Evolutionary conservation across 2,329 filamentous ascomycete genomes (phyloP), one percentile per base, ranked within the genome.

Genomic region (Curvularia verruculosa): DNA sequence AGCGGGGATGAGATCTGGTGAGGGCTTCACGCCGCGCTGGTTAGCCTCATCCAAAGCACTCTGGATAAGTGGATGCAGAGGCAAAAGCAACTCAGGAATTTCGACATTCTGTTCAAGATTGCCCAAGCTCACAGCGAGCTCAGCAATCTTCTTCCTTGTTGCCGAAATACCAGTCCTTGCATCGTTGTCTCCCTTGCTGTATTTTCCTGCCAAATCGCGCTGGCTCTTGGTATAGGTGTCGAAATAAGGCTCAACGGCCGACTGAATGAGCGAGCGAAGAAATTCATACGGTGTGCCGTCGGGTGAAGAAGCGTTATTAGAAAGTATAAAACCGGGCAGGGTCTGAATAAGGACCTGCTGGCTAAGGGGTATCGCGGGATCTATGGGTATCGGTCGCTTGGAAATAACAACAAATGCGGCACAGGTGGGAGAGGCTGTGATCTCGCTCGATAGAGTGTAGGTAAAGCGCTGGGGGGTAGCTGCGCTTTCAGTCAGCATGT

Each of bases 71-170:
- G 93, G 90, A 71, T 97, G 93, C 64, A 97, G 89, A 10, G 91
- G 88, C 61, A 99, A 81, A 18, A 91, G 89, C 49, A 98, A 85
- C 68, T 96, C 92, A 19, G 95, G 95, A 51, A 99, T 98, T 77
- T 99, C 96, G 54, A 96, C 92, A 77, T 99, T 98, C 77, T 99
- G 93, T 78, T 97, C 93, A 52, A 99, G 83, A 72, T 99, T 94
- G 56, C 92, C 84, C 70, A 99, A 81, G 66, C 90, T 95, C 67
- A 96, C 83, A 76, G 96, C 93, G 66, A 99, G 80, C 76, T 99
- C 96, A 49, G 94, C 95, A 76, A 98, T 89, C 72, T 92, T 91
- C 85, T 96, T 96, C 83, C 96, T 96, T 19, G 95, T 94, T n/a
- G 94, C 92, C 15, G 95, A 92, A 61, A 99, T 93, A 58, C 95